A percentile compares a stretch with the other conserved stretches of the same genome.
phyloP scores from a whole-genome alignment of 371 early-diverging fungal species.

The Mortierella polycephala region DNA sequence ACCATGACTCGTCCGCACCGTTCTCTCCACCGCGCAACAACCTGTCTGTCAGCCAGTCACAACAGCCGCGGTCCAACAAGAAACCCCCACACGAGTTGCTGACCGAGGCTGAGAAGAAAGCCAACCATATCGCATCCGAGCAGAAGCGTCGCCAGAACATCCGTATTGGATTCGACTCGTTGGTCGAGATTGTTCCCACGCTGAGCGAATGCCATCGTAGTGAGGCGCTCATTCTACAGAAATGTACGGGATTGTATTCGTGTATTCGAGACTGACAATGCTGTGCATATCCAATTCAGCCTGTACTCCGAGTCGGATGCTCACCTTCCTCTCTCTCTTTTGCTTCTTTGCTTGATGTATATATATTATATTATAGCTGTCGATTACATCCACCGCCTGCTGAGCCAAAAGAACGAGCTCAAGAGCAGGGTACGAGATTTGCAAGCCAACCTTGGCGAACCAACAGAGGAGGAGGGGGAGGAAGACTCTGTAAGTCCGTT shows the following conservation, averaged over 20 bases:
- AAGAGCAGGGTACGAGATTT: constrained; percentile 44
- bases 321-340: neutral
- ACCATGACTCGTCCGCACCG: neutral
- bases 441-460: constrained; percentile 43
- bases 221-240: constrained; percentile 69
- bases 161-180: constrained; percentile 83
- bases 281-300: constrained; percentile 5
- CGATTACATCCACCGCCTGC: constrained; percentile 50
- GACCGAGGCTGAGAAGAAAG: constrained; percentile 87
- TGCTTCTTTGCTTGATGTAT: neutral
- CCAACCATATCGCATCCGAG: constrained; percentile 91
- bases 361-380: constrained; percentile 23
- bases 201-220: constrained; percentile 70
- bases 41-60: constrained; percentile 1
- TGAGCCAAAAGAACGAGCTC: constrained; percentile 43
- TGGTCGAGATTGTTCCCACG: constrained; percentile 84
- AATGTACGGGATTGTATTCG: constrained; percentile 54
- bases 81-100: constrained; percentile 72
- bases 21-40: constrained; percentile 13
- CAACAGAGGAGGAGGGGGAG: constrained; percentile 44
- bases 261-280: neutral
- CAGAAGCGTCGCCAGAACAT: constrained; percentile 91
- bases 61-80: constrained; percentile 18
- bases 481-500: constrained; percentile 49
- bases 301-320: neutral